A percentile compares a stretch with the other conserved stretches of the same genome.
These are phyloP conservation scores for Rubia peregrina DNA, from an alignment of 305 asterid species.

Conservation along the genomic window DNA sequence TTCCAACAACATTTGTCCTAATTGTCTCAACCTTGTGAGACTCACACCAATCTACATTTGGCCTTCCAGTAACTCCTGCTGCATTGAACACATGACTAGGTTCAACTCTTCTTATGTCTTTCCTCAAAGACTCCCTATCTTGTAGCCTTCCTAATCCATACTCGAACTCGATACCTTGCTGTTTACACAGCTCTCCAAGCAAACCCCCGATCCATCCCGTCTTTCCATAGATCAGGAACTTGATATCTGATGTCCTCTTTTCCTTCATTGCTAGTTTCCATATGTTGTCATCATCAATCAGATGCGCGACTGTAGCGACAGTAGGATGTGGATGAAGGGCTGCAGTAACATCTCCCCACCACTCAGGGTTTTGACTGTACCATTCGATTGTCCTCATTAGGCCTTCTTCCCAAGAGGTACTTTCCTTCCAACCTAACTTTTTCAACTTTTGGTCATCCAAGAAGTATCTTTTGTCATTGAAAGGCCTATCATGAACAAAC, in stretches of 20 bases:
- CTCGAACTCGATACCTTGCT: background rate
- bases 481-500: conserved; percentile 1
- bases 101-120: background rate
- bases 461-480: conserved; percentile 4
- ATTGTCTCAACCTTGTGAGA: conserved; percentile 4
- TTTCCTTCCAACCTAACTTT: background rate
- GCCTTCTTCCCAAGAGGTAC: background rate
- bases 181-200: background rate
- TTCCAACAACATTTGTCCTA: conserved; percentile 1
- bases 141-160: conserved; percentile 3
- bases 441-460: conserved; percentile 4
- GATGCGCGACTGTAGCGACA: background rate
- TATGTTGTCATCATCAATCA: background rate
- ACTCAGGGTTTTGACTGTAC: background rate
- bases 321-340: conserved; percentile 1
- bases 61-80: conserved; percentile 6
- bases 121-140: background rate
- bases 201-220: conserved; percentile 2
- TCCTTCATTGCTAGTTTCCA: background rate
- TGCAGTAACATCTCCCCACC: conserved; percentile 1
- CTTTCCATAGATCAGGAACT: conserved; percentile 1
- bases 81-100: conserved; percentile 8
- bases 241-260: background rate
- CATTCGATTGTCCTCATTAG: background rate
- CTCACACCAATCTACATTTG: background rate